Evolutionary conservation across 2,329 filamentous ascomycete genomes (phyloP), one percentile per base, ranked within the genome.

Genomic region (Fusarium irregulare): DNA sequence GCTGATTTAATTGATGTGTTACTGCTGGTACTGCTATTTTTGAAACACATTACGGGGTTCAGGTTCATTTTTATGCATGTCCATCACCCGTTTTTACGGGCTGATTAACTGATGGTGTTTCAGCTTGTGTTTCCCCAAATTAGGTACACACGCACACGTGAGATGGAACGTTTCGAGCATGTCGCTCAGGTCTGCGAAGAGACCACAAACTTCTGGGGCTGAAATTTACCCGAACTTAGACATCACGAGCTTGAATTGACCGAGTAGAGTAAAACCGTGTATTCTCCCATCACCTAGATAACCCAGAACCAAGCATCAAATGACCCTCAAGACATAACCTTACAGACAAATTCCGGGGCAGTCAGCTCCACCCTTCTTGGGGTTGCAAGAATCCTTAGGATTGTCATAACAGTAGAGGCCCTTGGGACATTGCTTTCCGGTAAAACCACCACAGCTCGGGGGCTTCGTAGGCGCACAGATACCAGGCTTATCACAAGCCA

Each of bases 401-500:
- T 62, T 25, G 30, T 80, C 78, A 11, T 78, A 78, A 30, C 79
- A 80, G 23, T 60, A 66, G n/a, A 72, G 32, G 0, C 76, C 73
- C 44, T 64, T 64, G 1, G 77, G 76, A 44, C 79, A 80, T n/a
- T 18, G 2, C 1, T 48, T 27, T 1, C 75, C 78, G 1, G 18
- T 11, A 12, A 80, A 63, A 1, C 79, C 79, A 4, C 68, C 68
- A 23, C 79, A 80, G 1, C 30, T 41, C 2, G 47, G 55, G 3
- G 56, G 56, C 8, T 66, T 66, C 25, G 61, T 66, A 27, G 76
- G 75, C 2, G 78, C 66, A 46, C 77, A 81, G 25, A 81, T 80
- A 3, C 79, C 79, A 0, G 76, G 76, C 9, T 21, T 54, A 44
- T 81, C 79, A 56, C 79, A 81, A 6, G 79, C 76, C 74, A 79